Conservation (phyloP, 2,329 filamentous ascomycete species). For the Keithomyces neogunnii region DNA sequence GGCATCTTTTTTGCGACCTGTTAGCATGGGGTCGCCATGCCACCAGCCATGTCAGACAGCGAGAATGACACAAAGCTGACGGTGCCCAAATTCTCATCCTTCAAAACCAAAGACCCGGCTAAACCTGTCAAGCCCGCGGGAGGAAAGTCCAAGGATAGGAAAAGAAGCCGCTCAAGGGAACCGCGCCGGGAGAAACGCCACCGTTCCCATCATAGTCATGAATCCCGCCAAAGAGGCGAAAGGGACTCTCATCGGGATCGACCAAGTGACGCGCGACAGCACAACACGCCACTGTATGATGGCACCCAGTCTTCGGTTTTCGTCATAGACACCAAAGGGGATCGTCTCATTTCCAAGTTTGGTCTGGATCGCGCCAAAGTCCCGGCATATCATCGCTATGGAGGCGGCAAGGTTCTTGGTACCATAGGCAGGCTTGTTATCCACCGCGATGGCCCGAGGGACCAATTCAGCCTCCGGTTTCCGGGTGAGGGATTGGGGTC, state of each 20-base stretch:
- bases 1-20: background rate
- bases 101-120: slow-evolving; percentile 38
- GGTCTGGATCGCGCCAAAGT: slow-evolving; percentile 63
- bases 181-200: slow-evolving; percentile 8
- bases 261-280: background rate
- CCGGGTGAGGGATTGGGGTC: slow-evolving; percentile 28
- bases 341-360: slow-evolving; percentile 66
- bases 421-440: slow-evolving; percentile 52
- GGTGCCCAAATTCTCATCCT: slow-evolving; percentile 65
- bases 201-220: slow-evolving; percentile 2
- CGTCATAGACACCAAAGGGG: slow-evolving; percentile 65
- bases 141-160: slow-evolving; percentile 10
- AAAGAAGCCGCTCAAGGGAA: slow-evolving; percentile 4
- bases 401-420: slow-evolving; percentile 64
- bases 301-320: slow-evolving; percentile 30
- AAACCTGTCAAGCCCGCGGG: slow-evolving; percentile 25
- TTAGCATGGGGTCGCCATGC: background rate
- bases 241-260: background rate
- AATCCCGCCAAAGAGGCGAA: background rate
- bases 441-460: slow-evolving; percentile 52
- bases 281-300: slow-evolving; percentile 1
- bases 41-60: slow-evolving; percentile 18
- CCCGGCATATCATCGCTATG: slow-evolving; percentile 61
- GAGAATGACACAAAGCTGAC: slow-evolving; percentile 15
- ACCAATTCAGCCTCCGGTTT: slow-evolving; percentile 43